Conservation (phyloP, 495 filamentous ascomycete genomes). For the Amorphotheca resinae region DNA sequence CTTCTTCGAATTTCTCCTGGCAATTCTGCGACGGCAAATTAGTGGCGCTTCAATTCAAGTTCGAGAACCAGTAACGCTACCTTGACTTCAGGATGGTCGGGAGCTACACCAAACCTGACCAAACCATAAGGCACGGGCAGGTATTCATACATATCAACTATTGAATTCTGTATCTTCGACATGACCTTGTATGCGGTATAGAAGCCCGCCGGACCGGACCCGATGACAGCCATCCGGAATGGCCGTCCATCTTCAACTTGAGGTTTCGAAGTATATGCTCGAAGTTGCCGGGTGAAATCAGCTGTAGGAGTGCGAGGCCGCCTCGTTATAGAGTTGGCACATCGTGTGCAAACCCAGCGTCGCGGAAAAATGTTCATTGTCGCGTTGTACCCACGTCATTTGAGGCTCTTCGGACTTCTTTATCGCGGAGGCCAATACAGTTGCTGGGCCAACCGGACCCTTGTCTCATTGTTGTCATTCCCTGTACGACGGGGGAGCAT, state of each 20-base stretch:
- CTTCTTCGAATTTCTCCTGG: conserved; percentile 81
- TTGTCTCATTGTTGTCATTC: conserved; percentile 2
- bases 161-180: conserved; percentile 52
- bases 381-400: conserved; percentile 11
- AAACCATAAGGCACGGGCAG: conserved; percentile 87
- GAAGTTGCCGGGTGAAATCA: conserved; percentile 1
- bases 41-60: too few species aligned
- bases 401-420: conserved; percentile 8
- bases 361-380: conserved; percentile 12
- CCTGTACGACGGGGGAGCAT: too few species aligned
- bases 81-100: conserved; percentile 97
- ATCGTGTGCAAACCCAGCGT: conserved; percentile 15
- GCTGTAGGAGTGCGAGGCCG: not conserved
- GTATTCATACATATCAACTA: conserved; percentile 93
- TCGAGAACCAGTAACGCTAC: conserved; percentile 32
- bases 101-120: conserved; percentile 86
- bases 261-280: conserved; percentile 15
- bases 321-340: conserved; percentile 2
- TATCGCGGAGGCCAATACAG: conserved; percentile 4
- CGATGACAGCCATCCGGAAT: conserved; percentile 75
- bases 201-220: conserved; percentile 92
- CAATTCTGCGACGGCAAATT: conserved; percentile 69
- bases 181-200: conserved; percentile 83
- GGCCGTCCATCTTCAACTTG: conserved; percentile 34
- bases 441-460: conserved; percentile 7